Evolutionary conservation across 176 grass and related monocot species (phyloP).

Genomic region (Ampelocalamus luodianensis): DNA sequence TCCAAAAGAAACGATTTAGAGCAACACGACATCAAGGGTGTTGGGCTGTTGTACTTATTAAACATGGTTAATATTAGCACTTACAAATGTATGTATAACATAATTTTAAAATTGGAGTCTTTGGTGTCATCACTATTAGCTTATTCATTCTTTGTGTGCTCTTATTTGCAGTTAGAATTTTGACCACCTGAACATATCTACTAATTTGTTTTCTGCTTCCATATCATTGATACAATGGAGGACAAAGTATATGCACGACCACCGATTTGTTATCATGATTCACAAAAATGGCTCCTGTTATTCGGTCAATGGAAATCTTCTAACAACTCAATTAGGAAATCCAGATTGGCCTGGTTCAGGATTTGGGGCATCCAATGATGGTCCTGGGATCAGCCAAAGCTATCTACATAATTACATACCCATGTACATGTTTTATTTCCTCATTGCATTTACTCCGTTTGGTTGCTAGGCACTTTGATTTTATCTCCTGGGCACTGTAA

Average conservation of each 20-base stretch:
- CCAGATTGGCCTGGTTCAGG: slow-evolving; percentile 78
- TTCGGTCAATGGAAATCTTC: slow-evolving; percentile 20
- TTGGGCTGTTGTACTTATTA: not conserved
- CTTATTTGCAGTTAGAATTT: slow-evolving; percentile 21
- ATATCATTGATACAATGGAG: not conserved
- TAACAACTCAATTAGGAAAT: slow-evolving; percentile 36
- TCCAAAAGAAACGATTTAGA: not conserved
- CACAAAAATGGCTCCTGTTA: not conserved
- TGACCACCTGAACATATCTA: not conserved
- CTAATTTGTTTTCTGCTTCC: slow-evolving; percentile 19
- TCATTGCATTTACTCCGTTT: not conserved
- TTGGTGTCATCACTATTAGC: not conserved
- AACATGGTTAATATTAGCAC: not conserved
- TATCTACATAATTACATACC: slow-evolving; percentile 18
- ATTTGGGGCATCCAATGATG: slow-evolving; percentile 69
- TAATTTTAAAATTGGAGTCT: not conserved
- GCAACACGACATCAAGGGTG: not conserved
- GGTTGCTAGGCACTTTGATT: not conserved
- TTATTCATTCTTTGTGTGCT: not conserved
- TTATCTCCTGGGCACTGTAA: not conserved
- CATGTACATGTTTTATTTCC: not conserved
- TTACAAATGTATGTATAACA: not conserved
- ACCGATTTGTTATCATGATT: not conserved
- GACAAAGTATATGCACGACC: not conserved
- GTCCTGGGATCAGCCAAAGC: slow-evolving; percentile 69